A percentile compares a stretch with the other conserved stretches of the same genome.
Conservation (phyloP, 2,329 filamentous ascomycete species). For the Didymella glomerata region DNA sequence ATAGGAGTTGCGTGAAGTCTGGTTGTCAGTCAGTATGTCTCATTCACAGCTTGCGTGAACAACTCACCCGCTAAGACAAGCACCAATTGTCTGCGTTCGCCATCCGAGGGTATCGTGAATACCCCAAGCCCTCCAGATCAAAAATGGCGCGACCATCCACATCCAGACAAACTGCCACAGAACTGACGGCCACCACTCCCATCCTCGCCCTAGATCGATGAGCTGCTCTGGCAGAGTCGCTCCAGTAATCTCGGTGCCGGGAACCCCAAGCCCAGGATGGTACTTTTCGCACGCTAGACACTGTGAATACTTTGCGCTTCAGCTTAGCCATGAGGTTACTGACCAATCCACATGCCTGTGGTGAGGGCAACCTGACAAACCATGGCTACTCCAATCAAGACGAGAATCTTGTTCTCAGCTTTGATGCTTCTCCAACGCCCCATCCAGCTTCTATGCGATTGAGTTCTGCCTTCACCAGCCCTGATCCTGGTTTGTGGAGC, state of each 20-base stretch:
- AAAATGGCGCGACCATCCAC: conserved; percentile 30
- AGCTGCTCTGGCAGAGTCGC: conserved; percentile 26
- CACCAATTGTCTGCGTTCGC: conserved; percentile 31
- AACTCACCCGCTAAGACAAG: conserved; percentile 28
- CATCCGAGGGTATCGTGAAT: conserved; percentile 30
- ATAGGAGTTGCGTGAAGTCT: conserved; percentile 33
- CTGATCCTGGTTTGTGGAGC: conserved; percentile 1
- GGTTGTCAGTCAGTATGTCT: neutral
- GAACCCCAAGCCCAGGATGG: conserved; percentile 28
- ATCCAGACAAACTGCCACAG: conserved; percentile 34
- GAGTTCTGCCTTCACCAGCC: conserved; percentile 2
- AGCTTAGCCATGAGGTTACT: neutral
- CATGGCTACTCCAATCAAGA: conserved; percentile 15
- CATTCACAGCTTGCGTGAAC: neutral
- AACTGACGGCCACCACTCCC: conserved; percentile 35
- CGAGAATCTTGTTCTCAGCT: conserved; percentile 14
- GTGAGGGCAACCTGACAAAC: conserved; percentile 14
- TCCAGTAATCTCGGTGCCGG: conserved; percentile 27
- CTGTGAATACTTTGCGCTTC: no score
- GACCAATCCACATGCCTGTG: conserved; percentile 20
- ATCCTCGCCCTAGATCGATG: conserved; percentile 27
- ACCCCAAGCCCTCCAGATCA: conserved; percentile 27
- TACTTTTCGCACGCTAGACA: conserved; percentile 15
- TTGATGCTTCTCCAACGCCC: conserved; percentile 4
- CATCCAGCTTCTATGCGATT: conserved; percentile 9